These are phyloP conservation scores for Copromyces sp. DNA, from an alignment of 495 filamentous ascomycete species.

Conservation along the genomic window DNA sequence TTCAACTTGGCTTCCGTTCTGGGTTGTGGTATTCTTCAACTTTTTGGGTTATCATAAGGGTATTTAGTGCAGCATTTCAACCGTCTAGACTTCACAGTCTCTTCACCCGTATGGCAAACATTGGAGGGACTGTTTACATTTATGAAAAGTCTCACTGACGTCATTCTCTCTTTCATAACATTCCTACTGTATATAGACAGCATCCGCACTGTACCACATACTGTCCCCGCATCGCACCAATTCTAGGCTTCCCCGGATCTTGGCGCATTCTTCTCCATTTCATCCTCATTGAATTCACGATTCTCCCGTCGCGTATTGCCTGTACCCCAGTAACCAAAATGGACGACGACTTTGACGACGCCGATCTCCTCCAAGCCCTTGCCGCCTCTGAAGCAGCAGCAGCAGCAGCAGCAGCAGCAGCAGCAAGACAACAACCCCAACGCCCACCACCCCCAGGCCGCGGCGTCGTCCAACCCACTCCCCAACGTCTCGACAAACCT, in stretches of 20 bases:
- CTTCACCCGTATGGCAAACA: not conserved
- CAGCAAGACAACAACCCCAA: slow-evolving; percentile 17
- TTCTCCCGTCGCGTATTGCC: not conserved
- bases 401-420: no score
- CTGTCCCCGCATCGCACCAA: not conserved
- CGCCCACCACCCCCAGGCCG: slow-evolving; percentile 19
- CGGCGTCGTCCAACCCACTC: slow-evolving; percentile 29
- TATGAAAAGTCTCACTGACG: not conserved
- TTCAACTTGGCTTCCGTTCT: not conserved
- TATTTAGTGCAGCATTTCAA: no score
- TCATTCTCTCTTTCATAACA: not conserved
- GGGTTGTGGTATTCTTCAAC: not conserved
- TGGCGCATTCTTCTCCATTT: not conserved
- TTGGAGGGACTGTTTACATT: not conserved
- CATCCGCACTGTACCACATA: not conserved
- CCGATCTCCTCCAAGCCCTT: slow-evolving; percentile 45
- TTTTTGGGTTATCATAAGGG: no score
- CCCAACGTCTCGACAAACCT: slow-evolving; percentile 34
- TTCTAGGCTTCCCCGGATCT: not conserved
- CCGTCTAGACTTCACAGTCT: no score
- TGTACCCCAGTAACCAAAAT: slow-evolving; percentile 12
- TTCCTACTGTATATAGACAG: not conserved
- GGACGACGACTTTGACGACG: slow-evolving; percentile 53
- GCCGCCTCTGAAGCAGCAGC: slow-evolving; percentile 25
- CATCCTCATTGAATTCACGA: not conserved